phyloP scores from a whole-genome alignment of 768 basidiomycete species.

The Megacollybia marginata region DNA sequence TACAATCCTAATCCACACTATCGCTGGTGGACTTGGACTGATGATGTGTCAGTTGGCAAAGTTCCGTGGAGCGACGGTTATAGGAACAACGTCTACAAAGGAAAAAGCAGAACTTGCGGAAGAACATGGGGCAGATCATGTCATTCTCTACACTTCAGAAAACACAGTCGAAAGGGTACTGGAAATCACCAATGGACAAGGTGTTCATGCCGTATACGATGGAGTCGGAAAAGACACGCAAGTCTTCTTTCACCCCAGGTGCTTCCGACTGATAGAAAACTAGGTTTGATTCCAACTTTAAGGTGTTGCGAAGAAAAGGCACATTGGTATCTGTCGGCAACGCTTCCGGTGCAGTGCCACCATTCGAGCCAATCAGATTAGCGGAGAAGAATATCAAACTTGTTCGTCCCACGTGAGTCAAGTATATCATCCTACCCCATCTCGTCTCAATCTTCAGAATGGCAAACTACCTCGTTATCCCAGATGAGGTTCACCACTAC shows the following conservation, averaged over 20 bases:
- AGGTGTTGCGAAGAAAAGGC: constrained; percentile 77
- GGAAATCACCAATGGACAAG: constrained; percentile 70
- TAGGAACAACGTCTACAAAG: constrained; percentile 83
- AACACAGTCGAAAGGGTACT: constrained; percentile 67
- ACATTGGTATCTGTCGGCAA: constrained; percentile 90
- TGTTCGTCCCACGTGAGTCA: constrained; percentile 62
- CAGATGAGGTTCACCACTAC: constrained; percentile 69
- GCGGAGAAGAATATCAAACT: constrained; percentile 77
- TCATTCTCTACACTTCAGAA: constrained; percentile 74
- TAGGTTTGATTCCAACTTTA: constrained; percentile 76
- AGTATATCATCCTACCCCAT: background rate
- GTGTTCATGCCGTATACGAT: constrained; percentile 85
- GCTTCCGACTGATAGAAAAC: background rate
- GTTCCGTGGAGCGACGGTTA: constrained; percentile 76
- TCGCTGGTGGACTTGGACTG: constrained; percentile 84
- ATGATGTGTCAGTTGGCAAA: constrained; percentile 63
- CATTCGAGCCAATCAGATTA: constrained; percentile 69
- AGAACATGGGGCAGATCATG: constrained; percentile 76
- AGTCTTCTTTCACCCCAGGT: constrained; percentile 16
- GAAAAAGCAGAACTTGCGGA: constrained; percentile 82
- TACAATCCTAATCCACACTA: constrained; percentile 78
- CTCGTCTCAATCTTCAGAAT: constrained; percentile 34
- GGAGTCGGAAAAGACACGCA: constrained; percentile 97
- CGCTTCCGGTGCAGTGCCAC: constrained; percentile 78
- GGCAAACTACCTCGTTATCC: constrained; percentile 62